These are phyloP conservation scores for Xylaria bambusicola DNA, from an alignment of 495 filamentous ascomycete species.

Conservation along the genomic window DNA sequence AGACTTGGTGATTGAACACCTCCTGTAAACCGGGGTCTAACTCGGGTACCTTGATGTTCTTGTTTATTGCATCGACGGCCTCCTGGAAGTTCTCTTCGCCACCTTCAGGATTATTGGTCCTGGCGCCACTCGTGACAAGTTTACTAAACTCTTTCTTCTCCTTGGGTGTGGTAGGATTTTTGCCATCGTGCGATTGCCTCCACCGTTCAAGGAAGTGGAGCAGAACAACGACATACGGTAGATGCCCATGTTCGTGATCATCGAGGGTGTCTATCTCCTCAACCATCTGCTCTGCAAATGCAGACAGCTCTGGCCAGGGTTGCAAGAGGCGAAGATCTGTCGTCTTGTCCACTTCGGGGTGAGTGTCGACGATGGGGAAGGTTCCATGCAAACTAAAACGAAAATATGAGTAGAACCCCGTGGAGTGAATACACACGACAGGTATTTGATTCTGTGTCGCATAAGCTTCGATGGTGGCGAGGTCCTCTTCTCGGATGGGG, in stretches of 20 bases:
- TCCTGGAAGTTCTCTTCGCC: constrained; percentile 98
- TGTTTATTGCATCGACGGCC: constrained; percentile 82
- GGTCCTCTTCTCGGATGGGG: constrained; percentile 61
- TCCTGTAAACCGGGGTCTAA: constrained; percentile 70
- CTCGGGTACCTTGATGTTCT: constrained; percentile 63
- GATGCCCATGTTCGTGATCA: constrained; percentile 86
- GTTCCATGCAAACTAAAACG: constrained; percentile 69
- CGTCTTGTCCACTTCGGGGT: constrained; percentile 83
- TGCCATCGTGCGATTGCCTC: constrained; percentile 71
- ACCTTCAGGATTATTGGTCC: constrained; percentile 77
- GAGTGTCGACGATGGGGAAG: constrained; percentile 96
- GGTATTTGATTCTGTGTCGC: constrained; percentile 66
- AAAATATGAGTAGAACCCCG: constrained; percentile 88
- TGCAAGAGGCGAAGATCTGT: constrained; percentile 82
- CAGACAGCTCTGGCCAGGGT: constrained; percentile 82
- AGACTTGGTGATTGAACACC: constrained; percentile 68
- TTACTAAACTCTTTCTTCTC: constrained; percentile 84
- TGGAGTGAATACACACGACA: constrained; percentile 78
- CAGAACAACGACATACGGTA: constrained; percentile 84
- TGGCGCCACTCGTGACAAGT: constrained; percentile 63
- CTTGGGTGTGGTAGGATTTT: constrained; percentile 70
- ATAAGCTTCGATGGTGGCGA: constrained; percentile 60
- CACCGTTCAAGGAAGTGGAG: constrained; percentile 85
- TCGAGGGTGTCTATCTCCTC: constrained; percentile 66
- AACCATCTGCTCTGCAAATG: constrained; percentile 63